These are phyloP conservation scores for Plantago ovata DNA, from an alignment of 257 asterid species.

Conservation along the genomic window DNA sequence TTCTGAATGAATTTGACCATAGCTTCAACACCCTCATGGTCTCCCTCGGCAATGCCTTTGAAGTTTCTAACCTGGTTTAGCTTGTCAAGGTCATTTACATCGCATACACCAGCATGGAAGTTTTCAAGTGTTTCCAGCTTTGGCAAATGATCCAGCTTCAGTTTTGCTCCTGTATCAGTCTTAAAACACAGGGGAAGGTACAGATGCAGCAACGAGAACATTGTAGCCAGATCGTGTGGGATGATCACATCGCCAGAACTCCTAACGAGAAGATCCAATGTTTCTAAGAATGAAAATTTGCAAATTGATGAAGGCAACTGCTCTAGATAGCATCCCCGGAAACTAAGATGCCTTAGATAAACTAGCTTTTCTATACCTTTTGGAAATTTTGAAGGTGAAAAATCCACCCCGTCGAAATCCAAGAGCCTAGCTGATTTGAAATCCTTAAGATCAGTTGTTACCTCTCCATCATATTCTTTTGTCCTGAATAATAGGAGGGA, in stretches of 20 bases:
- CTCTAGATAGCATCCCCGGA: constrained; percentile 24
- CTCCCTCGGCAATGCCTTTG: constrained; percentile 12
- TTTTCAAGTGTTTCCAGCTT: constrained; percentile 27
- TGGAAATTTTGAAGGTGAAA: constrained; percentile 9
- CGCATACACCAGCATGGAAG: constrained; percentile 15
- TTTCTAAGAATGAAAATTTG: constrained; percentile 21
- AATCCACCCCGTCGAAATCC: constrained; percentile 18
- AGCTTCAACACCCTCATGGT: constrained; percentile 10
- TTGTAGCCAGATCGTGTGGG: constrained; percentile 13
- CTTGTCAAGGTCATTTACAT: constrained; percentile 5
- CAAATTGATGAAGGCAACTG: constrained; percentile 22
- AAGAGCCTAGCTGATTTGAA: constrained; percentile 12
- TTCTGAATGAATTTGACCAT: not conserved
- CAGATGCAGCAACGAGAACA: constrained; percentile 19
- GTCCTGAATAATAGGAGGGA: constrained; percentile 12
- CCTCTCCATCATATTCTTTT: not conserved
- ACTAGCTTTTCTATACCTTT: constrained; percentile 11
- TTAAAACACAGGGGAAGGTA: constrained; percentile 25
- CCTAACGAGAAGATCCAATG: constrained; percentile 30
- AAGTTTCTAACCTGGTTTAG: constrained; percentile 11
- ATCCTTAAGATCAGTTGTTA: not conserved
- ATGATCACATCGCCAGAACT: constrained; percentile 11
- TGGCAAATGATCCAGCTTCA: constrained; percentile 20
- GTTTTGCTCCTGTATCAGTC: not conserved
- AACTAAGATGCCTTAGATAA: constrained; percentile 28